A percentile compares a stretch with the other conserved stretches of the same genome.
Evolutionary conservation across 225 moss, liverwort and hornwort genomes (phyloP).

Genomic region (Climacium dendroides): DNA sequence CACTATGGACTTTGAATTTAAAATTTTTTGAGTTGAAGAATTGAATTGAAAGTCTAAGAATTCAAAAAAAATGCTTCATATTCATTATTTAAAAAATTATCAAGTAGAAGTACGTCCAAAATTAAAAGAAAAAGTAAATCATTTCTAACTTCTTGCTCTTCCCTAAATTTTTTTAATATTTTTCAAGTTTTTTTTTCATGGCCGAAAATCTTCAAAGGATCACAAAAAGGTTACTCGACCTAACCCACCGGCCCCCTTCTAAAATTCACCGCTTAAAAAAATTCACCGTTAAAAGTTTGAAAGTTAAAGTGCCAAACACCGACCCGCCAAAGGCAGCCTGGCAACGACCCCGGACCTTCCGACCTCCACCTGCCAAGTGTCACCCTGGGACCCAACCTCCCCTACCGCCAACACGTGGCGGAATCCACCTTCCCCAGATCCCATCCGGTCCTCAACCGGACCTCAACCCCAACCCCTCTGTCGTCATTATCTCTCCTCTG

Average conservation of each 20-base stretch:
- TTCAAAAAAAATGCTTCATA: no score
- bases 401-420: neutral
- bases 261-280: neutral
- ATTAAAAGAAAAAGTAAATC: no score
- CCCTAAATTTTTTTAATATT: neutral
- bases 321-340: neutral
- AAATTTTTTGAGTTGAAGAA: no score
- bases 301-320: neutral
- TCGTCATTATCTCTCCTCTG: neutral
- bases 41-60: no score
- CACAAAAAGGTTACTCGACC: neutral
- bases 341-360: neutral
- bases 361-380: neutral
- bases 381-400: neutral
- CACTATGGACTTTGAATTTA: no score
- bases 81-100: no score
- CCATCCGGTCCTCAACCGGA: neutral
- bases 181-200: neutral
- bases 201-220: neutral
- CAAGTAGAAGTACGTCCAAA: no score
- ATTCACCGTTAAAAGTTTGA: no score
- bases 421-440: neutral
- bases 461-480: neutral
- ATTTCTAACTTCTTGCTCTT: neutral
- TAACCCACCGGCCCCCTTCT: neutral